Percentiles rank a stretch among this genome's conserved stretches.
phyloP scores from a whole-genome alignment of 257 asterid species.

The Penstemon davidsonii region DNA sequence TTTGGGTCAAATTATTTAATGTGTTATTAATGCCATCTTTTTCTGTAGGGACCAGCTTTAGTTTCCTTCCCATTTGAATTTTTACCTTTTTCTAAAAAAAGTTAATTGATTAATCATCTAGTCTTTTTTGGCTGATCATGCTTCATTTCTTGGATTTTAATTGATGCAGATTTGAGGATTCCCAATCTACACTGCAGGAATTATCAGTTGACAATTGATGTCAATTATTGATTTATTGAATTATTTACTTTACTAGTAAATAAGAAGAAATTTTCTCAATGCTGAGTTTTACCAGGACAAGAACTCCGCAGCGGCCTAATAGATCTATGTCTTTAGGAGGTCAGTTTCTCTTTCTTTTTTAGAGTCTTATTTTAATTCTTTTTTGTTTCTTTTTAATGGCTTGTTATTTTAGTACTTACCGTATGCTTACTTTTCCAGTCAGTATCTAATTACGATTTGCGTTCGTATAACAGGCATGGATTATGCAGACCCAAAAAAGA shows the following conservation, averaged over 20 bases:
- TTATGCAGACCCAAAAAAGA: conserved; percentile 78
- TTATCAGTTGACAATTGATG: conserved; percentile 36
- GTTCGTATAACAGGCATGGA: conserved; percentile 67
- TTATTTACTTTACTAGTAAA: conserved; percentile 17
- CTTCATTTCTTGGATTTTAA: conserved; percentile 3
- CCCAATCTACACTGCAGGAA: conserved; percentile 16
- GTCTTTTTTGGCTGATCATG: conserved; percentile 19
- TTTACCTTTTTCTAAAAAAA: conserved; percentile 19
- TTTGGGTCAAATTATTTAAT: conserved; percentile 18
- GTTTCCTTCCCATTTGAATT: conserved; percentile 11
- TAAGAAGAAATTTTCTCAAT: conserved; percentile 34
- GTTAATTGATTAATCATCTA: conserved; percentile 25
- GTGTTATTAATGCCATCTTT: conserved; percentile 29
- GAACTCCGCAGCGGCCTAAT: conserved; percentile 62
- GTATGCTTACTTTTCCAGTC: background rate
- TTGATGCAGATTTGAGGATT: conserved; percentile 36
- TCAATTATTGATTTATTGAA: conserved; percentile 24
- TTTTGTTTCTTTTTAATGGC: background rate
- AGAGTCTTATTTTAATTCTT: background rate
- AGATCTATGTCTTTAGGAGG: conserved; percentile 76
- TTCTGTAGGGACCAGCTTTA: conserved; percentile 41
- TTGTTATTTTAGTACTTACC: background rate
- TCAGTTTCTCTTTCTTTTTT: conserved; percentile 26
- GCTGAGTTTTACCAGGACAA: conserved; percentile 58
- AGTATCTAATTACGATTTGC: conserved; percentile 10